Conservation (phyloP, 306 rosid genomes). For the Cajanus cajan region DNA sequence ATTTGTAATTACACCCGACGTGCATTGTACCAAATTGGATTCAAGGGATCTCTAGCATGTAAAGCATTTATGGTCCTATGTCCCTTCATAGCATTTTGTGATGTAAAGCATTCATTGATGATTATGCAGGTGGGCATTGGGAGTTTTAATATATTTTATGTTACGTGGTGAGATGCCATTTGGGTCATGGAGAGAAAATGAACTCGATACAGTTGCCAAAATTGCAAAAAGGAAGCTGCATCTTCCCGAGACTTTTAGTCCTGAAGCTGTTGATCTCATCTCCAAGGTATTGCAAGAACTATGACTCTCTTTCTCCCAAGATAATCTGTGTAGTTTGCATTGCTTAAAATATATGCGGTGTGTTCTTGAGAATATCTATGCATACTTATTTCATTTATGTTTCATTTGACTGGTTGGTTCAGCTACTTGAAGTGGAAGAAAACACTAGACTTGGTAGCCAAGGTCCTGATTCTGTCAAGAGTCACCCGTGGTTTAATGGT, state of each 20-base stretch:
- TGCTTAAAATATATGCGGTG: background rate
- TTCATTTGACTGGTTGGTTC: slow-evolving; percentile 34
- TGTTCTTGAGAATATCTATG: slow-evolving; percentile 15
- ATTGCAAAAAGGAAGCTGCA: slow-evolving; percentile 80
- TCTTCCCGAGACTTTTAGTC: slow-evolving; percentile 75
- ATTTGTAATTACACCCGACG: background rate
- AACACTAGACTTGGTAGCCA: slow-evolving; percentile 77
- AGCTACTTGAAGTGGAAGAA: slow-evolving; percentile 94
- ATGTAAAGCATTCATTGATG: slow-evolving; percentile 16
- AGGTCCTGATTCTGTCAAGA: slow-evolving; percentile 61
- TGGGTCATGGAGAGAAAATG: slow-evolving; percentile 94
- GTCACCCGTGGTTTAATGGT: slow-evolving; percentile 89
- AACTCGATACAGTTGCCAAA: slow-evolving; percentile 82
- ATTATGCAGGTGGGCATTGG: slow-evolving; percentile 90
- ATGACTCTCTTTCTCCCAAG: background rate
- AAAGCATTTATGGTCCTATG: slow-evolving; percentile 9
- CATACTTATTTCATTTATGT: slow-evolving; percentile 15
- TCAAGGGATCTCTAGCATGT: background rate
- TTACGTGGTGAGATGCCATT: slow-evolving; percentile 86
- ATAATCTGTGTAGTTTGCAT: background rate
- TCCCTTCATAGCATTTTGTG: background rate
- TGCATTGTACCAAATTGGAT: slow-evolving; percentile 1
- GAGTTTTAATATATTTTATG: slow-evolving; percentile 85
- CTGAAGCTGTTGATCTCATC: slow-evolving; percentile 78
- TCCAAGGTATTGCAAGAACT: slow-evolving; percentile 62